Evolutionary conservation across 768 basidiomycete genomes (phyloP).

Genomic region (Suillus decipiens): DNA sequence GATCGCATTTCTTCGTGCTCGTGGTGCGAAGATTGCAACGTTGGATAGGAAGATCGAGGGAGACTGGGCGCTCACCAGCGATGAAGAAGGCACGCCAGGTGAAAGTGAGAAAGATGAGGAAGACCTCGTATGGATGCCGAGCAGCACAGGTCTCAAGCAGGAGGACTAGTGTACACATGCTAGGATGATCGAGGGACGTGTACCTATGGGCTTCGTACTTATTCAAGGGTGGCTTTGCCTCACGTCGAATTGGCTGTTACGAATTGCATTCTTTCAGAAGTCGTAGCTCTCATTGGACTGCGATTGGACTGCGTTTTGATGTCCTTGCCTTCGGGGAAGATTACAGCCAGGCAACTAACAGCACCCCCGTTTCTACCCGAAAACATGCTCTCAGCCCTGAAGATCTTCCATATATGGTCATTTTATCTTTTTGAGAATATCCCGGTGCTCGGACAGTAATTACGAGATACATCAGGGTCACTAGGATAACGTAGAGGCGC

Average conservation of each 20-base stretch:
- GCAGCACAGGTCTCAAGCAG: conserved; percentile 16
- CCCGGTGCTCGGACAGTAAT: neutral
- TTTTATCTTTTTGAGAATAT: neutral
- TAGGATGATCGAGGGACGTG: neutral
- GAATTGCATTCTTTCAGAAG: neutral
- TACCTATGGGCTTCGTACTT: neutral
- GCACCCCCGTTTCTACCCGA: neutral
- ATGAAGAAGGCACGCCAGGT: conserved; percentile 35
- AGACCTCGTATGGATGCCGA: conserved; percentile 35
- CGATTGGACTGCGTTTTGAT: neutral
- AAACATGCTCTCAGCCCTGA: neutral
- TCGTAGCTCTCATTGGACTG: neutral
- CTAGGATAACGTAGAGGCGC: neutral
- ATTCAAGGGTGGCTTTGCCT: neutral
- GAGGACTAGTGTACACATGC: conserved; percentile 13
- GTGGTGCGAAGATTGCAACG: conserved; percentile 70
- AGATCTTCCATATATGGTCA: neutral
- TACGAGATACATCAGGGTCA: neutral
- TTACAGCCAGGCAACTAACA: neutral
- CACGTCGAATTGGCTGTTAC: neutral
- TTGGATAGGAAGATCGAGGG: conserved; percentile 47
- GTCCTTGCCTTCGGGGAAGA: neutral
- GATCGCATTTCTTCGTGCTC: conserved; percentile 61
- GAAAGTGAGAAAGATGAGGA: conserved; percentile 32
- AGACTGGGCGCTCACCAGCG: conserved; percentile 78